Base-by-base conservation (phyloP, 768 basidiomycete species). In the Pisolithus orientalis region DNA sequence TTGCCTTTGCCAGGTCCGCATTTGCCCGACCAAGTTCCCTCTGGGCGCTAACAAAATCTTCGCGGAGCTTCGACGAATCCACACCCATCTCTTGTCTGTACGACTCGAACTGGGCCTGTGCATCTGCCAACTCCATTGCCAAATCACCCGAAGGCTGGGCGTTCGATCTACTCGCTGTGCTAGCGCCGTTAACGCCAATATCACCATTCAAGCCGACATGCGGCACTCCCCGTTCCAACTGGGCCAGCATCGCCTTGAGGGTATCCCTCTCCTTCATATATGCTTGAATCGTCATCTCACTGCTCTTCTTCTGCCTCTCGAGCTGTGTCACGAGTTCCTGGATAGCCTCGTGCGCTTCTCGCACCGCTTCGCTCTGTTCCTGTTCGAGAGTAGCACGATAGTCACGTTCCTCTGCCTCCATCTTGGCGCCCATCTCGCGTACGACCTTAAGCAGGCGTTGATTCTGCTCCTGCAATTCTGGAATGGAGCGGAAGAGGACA, bases 211-310 rank as follows among this genome's bases (percentile, higher is more conserved):
- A 34, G 4, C 60, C 46, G 6, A 42, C 49, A 49, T 50, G 62
- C 25, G 38, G 59, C 28, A 47, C 56, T 48, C 42, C 48, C 39
- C 60, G 63, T 59, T 80, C 74, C 13, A 76, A 73, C 47, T 88
- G 71, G 16, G 75, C 74, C 14, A 94, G 74, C 77, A 96, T 80
- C 38, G 78, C 77, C 59, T 83, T 85, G 57, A 94, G 78, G 43
- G 90, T 80, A 59, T 96, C 96, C 5, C 92, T 74, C 69, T 98
- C 95, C 68, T 89, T 89, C 69, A 87, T 79, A 52, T 87, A 89
- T 8, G 87, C 84, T 60, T 90, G 85, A 39, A 90, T 83, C 43
- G 84, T 75, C n/a, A 71, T 69, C 32, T 87, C 84, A 62, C 79
- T 77, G 65, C 74, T 76, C 67, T 81, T 82, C 69, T 87, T 85